phyloP scores from a whole-genome alignment of 306 rosid genomes.

The Hylodesmum podocarpum region DNA sequence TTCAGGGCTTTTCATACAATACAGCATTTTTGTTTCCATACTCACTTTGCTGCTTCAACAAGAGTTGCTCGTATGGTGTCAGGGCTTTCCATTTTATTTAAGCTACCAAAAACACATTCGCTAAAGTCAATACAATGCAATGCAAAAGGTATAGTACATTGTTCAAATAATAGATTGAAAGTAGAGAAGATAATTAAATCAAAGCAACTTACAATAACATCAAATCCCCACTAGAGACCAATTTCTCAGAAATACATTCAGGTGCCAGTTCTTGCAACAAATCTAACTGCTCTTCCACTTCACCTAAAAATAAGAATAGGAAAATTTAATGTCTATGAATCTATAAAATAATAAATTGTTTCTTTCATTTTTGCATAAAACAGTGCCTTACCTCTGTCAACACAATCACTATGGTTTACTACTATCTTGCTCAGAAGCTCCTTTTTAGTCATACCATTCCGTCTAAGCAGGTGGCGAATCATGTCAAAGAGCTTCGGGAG shows the following conservation, averaged over 20 bases:
- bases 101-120: conserved; percentile 39
- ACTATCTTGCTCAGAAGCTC: conserved; percentile 79
- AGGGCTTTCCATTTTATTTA: conserved; percentile 47
- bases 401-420: conserved; percentile 43
- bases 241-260: conserved; percentile 80
- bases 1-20: no score
- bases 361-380: not conserved
- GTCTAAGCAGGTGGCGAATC: conserved; percentile 62
- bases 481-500: conserved; percentile 84
- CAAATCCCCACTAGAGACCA: conserved; percentile 56
- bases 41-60: conserved; percentile 68
- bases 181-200: not conserved
- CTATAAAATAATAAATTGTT: not conserved
- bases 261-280: conserved; percentile 73
- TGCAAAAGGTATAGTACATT: not conserved
- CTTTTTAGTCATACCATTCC: conserved; percentile 56
- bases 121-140: conserved; percentile 9
- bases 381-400: conserved; percentile 64
- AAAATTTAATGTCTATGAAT: conserved; percentile 22
- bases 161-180: not conserved
- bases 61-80: conserved; percentile 52
- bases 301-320: conserved; percentile 46
- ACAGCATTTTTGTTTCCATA: not conserved
- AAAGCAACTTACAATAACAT: conserved; percentile 55
- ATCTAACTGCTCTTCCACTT: conserved; percentile 70